phyloP scores from a whole-genome alignment of 345 rosid species.

The Gossypium ekmanianum region DNA sequence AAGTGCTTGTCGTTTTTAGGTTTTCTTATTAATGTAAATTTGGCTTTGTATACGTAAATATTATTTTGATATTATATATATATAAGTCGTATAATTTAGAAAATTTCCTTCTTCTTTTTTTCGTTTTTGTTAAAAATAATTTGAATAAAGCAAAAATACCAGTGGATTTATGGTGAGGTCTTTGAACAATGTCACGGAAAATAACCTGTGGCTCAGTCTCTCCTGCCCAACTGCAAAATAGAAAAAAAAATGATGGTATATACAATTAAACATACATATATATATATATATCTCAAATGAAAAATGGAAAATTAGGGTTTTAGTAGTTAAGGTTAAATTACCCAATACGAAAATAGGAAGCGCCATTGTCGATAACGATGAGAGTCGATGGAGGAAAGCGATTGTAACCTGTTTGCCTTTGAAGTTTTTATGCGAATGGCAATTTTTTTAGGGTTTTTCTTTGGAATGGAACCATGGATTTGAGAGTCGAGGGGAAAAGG shows the following conservation, averaged over 20 bases:
- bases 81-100: too few species aligned
- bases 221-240: constrained; percentile 78
- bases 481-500: too few species aligned
- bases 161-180: constrained; percentile 88
- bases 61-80: too few species aligned
- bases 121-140: not conserved
- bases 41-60: not conserved
- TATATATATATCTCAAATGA: too few species aligned
- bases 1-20: not conserved
- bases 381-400: constrained; percentile 60
- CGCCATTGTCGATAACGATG: constrained; percentile 96
- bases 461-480: too few species aligned
- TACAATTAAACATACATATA: too few species aligned
- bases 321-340: constrained; percentile 19
- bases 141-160: constrained; percentile 36
- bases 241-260: not conserved
- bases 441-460: constrained; percentile 17
- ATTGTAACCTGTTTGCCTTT: constrained; percentile 70
- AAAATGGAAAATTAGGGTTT: constrained; percentile 26
- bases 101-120: too few species aligned
- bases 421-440: constrained; percentile 54
- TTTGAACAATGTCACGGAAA: constrained; percentile 92
- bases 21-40: not conserved
- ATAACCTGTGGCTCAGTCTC: constrained; percentile 85
- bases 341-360: constrained; percentile 95